A percentile compares a stretch with the other conserved stretches of the same genome.
Conservation (phyloP, 768 basidiomycete genomes). For the Butyriboletus loyo region DNA sequence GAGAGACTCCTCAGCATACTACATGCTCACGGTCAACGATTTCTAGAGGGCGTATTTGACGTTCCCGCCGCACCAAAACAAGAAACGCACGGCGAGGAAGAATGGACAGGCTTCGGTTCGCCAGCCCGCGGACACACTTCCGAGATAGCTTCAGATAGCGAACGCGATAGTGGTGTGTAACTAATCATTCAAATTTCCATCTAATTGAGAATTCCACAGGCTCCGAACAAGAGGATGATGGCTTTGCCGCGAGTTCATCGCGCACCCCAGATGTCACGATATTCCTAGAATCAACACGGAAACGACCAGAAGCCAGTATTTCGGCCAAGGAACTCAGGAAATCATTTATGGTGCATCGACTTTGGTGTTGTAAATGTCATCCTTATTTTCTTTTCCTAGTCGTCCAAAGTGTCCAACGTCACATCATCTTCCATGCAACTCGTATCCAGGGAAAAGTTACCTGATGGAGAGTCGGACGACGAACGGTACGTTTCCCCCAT, state of each 20-base stretch:
- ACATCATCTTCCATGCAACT: constrained; percentile 25
- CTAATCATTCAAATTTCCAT: background rate
- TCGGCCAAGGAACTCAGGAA: constrained; percentile 48
- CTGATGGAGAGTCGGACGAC: constrained; percentile 46
- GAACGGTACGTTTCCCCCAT: constrained; percentile 42
- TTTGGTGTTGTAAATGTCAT: background rate
- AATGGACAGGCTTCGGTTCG: constrained; percentile 41
- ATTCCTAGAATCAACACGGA: constrained; percentile 44
- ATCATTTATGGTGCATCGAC: constrained; percentile 68
- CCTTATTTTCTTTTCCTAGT: constrained; percentile 43
- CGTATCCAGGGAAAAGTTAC: constrained; percentile 16
- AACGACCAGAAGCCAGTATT: constrained; percentile 11
- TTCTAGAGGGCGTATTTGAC: constrained; percentile 43
- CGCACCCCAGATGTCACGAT: constrained; percentile 50
- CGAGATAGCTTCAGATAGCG: constrained; percentile 13
- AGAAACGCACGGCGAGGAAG: constrained; percentile 31
- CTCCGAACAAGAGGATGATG: constrained; percentile 46
- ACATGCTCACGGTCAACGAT: constrained; percentile 46
- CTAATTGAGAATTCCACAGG: constrained; percentile 20
- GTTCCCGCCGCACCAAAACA: constrained; percentile 17
- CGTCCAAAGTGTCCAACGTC: constrained; percentile 71
- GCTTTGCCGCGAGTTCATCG: constrained; percentile 36
- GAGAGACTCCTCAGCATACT: constrained; percentile 38
- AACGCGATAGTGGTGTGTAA: constrained; percentile 19
- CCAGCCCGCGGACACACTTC: background rate